Conservation (phyloP, 805 yeast genomes). For the Candida palmyrensis region DNA sequence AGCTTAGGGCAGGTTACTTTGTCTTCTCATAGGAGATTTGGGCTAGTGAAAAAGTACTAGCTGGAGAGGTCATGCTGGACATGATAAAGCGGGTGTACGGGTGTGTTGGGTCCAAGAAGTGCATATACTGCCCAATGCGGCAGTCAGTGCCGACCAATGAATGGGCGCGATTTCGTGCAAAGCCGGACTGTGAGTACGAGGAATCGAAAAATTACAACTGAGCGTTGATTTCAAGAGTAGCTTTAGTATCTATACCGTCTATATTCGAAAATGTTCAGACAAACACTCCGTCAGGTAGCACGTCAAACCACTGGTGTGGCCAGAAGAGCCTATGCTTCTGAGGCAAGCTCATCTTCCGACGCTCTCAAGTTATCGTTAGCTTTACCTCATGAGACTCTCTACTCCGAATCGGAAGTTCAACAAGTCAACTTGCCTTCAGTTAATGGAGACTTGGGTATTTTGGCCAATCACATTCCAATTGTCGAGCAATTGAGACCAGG, state of each 20-base stretch:
- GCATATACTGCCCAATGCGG: constrained; percentile 22
- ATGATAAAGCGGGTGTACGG: too few relatives aligned
- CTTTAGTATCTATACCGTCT: not conserved
- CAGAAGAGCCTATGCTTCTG: constrained; percentile 90
- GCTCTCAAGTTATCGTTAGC: constrained; percentile 84
- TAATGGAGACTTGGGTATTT: constrained; percentile 93
- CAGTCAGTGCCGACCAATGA: constrained; percentile 31
- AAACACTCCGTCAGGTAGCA: constrained; percentile 55
- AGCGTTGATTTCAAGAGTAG: not conserved
- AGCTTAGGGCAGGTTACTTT: too few relatives aligned
- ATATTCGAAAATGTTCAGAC: constrained; percentile 49
- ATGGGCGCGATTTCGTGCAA: constrained; percentile 15
- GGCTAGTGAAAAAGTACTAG: too few relatives aligned
- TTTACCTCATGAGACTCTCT: constrained; percentile 77
- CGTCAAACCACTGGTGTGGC: constrained; percentile 53
- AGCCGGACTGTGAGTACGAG: constrained; percentile 2
- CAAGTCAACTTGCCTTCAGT: constrained; percentile 94
- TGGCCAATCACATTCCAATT: constrained; percentile 96
- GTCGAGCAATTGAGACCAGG: constrained; percentile 97
- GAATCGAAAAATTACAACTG: constrained; percentile 1
- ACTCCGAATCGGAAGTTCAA: constrained; percentile 49
- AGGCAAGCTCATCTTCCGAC: constrained; percentile 50
- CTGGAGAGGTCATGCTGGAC: too few relatives aligned
- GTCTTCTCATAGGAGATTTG: too few relatives aligned
- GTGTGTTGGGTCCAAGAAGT: too few relatives aligned